These are phyloP conservation scores for Sinapis alba DNA, from an alignment of 441 rosid species.

Conservation along the genomic window DNA sequence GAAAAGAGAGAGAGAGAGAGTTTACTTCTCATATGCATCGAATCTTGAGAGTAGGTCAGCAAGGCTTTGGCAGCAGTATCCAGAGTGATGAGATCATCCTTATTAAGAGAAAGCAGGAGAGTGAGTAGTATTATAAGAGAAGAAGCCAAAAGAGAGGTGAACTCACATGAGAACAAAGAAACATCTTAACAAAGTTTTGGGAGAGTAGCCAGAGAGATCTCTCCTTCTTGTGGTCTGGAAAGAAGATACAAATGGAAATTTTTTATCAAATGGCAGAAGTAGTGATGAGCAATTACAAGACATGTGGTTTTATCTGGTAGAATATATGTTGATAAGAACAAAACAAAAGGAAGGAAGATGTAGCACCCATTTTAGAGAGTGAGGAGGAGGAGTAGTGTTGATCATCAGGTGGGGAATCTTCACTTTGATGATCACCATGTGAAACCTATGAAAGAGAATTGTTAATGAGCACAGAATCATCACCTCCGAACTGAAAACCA, in stretches of 20 bases:
- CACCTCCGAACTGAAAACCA: neutral
- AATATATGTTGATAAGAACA: neutral
- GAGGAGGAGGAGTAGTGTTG: conserved; percentile 16
- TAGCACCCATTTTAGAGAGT: conserved; percentile 28
- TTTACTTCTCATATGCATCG: conserved; percentile 79
- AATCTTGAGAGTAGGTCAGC: conserved; percentile 61
- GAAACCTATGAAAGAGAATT: conserved; percentile 15
- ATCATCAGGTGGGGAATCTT: conserved; percentile 27
- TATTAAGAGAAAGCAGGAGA: conserved; percentile 31
- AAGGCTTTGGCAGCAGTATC: conserved; percentile 71
- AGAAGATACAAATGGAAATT: too few relatives aligned
- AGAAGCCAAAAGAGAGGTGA: neutral
- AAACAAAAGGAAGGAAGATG: too few relatives aligned
- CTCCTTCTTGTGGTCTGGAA: conserved; percentile 72
- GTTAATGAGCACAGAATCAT: neutral
- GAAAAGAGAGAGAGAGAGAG: conserved; percentile 11
- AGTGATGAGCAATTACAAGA: too few relatives aligned
- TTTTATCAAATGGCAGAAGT: too few relatives aligned
- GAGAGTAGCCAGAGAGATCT: conserved; percentile 79
- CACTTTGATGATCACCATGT: conserved; percentile 19
- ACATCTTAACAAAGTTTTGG: conserved; percentile 78
- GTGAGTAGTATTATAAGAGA: neutral
- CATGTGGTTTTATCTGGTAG: too few relatives aligned
- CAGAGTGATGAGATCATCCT: conserved; percentile 74
- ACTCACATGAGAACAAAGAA: conserved; percentile 69